Evolutionary conservation across 257 asterid genomes (phyloP), one percentile per base, ranked within the genome.

Genomic region (Petunia secreta): DNA sequence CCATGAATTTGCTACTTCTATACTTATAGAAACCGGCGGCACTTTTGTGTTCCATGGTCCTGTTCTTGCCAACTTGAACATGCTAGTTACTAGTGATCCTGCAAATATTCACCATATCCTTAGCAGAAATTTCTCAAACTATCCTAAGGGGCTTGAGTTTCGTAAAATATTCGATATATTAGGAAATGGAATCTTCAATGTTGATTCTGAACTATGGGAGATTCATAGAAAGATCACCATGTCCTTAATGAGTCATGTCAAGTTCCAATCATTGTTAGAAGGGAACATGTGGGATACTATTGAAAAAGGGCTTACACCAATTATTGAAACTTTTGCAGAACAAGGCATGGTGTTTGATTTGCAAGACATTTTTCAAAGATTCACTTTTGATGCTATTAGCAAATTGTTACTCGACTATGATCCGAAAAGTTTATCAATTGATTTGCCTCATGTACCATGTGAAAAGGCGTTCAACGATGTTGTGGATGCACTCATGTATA

Each of bases 31-130:
- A 34, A 11, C 1, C 6, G 53, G 43, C 0, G 7, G 55, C 38
- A 76, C n/a, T n/a, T 58, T 76, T 9, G 57, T 57, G 69, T 39
- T 76, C 1, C 34, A 9, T 7, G 68, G 80, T n/a, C 80, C 69
- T 9, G 7, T 13, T 13, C 11, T 76, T n/a, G 16, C 11, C 3
- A 46, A 39, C 16, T 1, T 57, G 68, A 6, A 57, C 80, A 76
- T 76, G 69, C 8, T 76, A 48, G 38, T 40, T 3, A 76, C 80
- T 6, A 15, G 65, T 8, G 80, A 77, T 65, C 74, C 74, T 2
- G 50, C 74, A 6, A 77, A 77, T 52, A 60, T 77, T 5, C 43
- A 60, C 3, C 62, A 77, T n/a, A 44, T 77, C 5, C 74, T 77
- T 2, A 59, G 48, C 16, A 34, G 1, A 25, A 77, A 77, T 3